Base-by-base conservation (phyloP, 768 basidiomycete genomes). In the Tubosaeta sp. region DNA sequence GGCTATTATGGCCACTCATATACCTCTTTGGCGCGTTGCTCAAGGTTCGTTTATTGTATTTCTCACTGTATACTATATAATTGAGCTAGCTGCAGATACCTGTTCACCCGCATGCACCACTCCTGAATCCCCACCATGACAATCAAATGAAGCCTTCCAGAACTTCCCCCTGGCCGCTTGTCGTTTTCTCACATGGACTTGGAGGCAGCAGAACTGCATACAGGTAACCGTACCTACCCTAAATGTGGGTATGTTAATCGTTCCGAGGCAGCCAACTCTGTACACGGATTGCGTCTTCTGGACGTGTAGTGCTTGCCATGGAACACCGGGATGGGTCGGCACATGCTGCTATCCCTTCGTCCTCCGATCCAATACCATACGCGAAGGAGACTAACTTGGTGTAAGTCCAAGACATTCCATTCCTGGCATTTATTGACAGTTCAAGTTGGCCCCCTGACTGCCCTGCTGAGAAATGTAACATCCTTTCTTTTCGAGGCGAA, bases 321-420 rank as follows among this genome's bases (percentile, higher is more conserved):
- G 89, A 94, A 61, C 92, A 94, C 64, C 77, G 85, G 10, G 93
- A 94, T 64, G 91, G 90, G 1, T 85, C 86, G 4, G 84, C 79
- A 3, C 82, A 83, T 0, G 76, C 71, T 4, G 76, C 73, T 53
- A 66, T 76, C 40, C 68, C 73, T 54, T 56, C 61, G 55, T 57
- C 61, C 65, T 27, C 55, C 69, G 55, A 46, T 24, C 54, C 56
- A 25, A 62, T 72, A 22, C 64, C 78, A 10, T 93, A 91, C 61
- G 66, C 84, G 47, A 73, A 73, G 21, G 78, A 82, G 21, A 64
- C 71, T 10, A 80, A 83, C 53, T 68, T 88, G n/a, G 63, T 68
- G 86, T 83, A 56, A 64, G 79, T 57, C 27, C 18, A 38, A 25
- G 32, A 34, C 22, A 13, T 44, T 52, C 18, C 13, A 1, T 38